Conservation (phyloP, 2,329 filamentous ascomycete genomes). For the Colletotrichum sp. region DNA sequence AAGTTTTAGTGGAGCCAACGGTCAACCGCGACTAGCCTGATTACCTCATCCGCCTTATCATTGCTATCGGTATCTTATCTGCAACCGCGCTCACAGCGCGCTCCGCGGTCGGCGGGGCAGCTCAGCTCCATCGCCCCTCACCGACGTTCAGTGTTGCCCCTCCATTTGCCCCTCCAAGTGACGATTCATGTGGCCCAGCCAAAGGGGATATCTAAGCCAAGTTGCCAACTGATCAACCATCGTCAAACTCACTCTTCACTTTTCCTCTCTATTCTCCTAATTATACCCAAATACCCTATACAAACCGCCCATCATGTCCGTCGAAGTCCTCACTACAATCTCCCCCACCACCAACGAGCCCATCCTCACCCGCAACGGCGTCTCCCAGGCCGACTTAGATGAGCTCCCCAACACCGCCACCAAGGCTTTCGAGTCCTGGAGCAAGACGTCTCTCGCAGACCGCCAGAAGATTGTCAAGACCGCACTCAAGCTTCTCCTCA, state of each 20-base stretch:
- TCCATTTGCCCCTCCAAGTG: constrained; percentile 13
- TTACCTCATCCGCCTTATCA: constrained; percentile 16
- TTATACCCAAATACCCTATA: neutral
- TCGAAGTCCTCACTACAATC: constrained; percentile 76
- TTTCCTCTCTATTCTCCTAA: neutral
- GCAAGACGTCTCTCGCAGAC: constrained; percentile 74
- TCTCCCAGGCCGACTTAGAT: constrained; percentile 73
- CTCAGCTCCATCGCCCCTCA: neutral
- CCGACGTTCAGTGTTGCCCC: neutral
- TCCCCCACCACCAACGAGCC: constrained; percentile 89
- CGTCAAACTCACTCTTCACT: neutral
- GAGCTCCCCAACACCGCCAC: constrained; percentile 74
- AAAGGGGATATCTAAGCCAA: constrained; percentile 10
- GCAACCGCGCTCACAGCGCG: neutral
- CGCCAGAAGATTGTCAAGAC: constrained; percentile 83
- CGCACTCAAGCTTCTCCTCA: constrained; percentile 73
- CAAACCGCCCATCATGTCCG: constrained; percentile 55
- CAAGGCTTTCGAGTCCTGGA: constrained; percentile 78
- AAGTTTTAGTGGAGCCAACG: constrained; percentile 7
- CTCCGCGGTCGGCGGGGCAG: constrained; percentile 8
- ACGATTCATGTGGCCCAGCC: constrained; percentile 11
- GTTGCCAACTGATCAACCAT: neutral
- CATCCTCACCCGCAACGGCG: constrained; percentile 79
- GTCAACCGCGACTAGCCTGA: constrained; percentile 13
- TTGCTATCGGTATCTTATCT: neutral